These are phyloP conservation scores for Dictyostelium purpureum DNA, from an alignment of 78 protist species.

Conservation along the genomic window DNA sequence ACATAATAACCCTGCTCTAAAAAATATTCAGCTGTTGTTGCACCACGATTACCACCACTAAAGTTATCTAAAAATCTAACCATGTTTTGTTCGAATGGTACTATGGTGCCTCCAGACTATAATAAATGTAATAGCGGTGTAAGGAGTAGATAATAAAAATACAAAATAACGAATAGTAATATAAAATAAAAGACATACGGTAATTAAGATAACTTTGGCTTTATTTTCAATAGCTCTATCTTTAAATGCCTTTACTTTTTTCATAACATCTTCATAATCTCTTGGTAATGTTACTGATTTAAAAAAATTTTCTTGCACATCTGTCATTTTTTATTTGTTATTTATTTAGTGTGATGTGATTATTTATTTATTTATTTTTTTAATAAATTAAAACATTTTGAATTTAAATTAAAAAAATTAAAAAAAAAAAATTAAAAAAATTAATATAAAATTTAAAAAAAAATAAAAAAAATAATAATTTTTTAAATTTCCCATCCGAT, in stretches of 20 bases:
- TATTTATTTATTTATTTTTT: neutral
- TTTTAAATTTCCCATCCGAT: too few species aligned
- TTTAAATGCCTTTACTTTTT: neutral
- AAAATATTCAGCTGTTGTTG: constrained; percentile 79
- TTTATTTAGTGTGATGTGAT: neutral
- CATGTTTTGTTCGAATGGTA: constrained; percentile 86
- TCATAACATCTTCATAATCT: constrained; percentile 5
- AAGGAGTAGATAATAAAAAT: neutral
- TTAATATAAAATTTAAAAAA: too few species aligned
- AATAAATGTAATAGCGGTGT: neutral
- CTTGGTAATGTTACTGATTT: constrained; percentile 5
- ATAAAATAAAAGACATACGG: constrained; percentile 19
- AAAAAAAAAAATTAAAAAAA: too few species aligned
- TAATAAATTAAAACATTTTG: too few species aligned
- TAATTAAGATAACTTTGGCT: constrained; percentile 39
- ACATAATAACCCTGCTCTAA: constrained; percentile 83
- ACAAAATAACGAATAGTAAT: neutral
- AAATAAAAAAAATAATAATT: too few species aligned
- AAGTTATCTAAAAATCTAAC: constrained; percentile 89
- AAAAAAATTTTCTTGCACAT: constrained; percentile 11
- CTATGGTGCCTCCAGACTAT: constrained; percentile 86
- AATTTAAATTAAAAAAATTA: too few species aligned
- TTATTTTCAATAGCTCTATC: neutral
- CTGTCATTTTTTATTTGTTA: neutral
- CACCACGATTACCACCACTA: constrained; percentile 83